These are phyloP conservation scores for Nannochloris sp. DNA, from an alignment of 139 green algal genomes.

Conservation along the genomic window DNA sequence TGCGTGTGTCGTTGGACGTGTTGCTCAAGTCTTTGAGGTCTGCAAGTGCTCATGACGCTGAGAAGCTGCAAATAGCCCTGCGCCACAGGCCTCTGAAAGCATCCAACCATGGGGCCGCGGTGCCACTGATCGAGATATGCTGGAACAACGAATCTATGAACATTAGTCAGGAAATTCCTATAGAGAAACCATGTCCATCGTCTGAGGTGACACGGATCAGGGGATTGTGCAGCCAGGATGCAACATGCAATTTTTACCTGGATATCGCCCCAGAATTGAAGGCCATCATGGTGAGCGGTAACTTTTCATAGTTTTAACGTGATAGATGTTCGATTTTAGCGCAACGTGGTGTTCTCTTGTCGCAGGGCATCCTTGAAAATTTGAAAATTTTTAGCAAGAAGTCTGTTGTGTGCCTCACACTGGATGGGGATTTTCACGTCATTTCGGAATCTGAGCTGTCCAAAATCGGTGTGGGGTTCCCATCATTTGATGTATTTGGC, in stretches of 20 bases:
- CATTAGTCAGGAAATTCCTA: constrained; percentile 29
- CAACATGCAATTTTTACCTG: constrained; percentile 62
- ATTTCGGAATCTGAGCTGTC: neutral
- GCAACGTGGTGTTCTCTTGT: neutral
- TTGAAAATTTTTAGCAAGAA: neutral
- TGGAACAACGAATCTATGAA: constrained; percentile 37
- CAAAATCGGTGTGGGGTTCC: neutral
- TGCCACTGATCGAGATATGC: constrained; percentile 57
- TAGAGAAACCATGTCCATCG: constrained; percentile 6
- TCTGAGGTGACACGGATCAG: constrained; percentile 46
- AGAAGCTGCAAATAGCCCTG: constrained; percentile 27
- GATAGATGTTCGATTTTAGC: too few relatives aligned
- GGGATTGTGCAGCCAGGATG: constrained; percentile 24
- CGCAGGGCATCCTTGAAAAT: neutral
- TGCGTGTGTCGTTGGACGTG: constrained; percentile 52
- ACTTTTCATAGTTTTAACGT: neutral
- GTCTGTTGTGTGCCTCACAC: neutral
- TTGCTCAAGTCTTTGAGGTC: constrained; percentile 54
- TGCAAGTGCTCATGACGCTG: constrained; percentile 18
- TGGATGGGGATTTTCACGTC: neutral
- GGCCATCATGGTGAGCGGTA: neutral
- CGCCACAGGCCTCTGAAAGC: constrained; percentile 7
- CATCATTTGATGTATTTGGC: neutral
- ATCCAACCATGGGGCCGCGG: neutral
- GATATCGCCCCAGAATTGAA: constrained; percentile 48